Percentiles rank a stretch among this genome's conserved stretches.
Evolutionary conservation across 495 filamentous ascomycete genomes (phyloP).

Genomic region (Aspergillus leporis): DNA sequence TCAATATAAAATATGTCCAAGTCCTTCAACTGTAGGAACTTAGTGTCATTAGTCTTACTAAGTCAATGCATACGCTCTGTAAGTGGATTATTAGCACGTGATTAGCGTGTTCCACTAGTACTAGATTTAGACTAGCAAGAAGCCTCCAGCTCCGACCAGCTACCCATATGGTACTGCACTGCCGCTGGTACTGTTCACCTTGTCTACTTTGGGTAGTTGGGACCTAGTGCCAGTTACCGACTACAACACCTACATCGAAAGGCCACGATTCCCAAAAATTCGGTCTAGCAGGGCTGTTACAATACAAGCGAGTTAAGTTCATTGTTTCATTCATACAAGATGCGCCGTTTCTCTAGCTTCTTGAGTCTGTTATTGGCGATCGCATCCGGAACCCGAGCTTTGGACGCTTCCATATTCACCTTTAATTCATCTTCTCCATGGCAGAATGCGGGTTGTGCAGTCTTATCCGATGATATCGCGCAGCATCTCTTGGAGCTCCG

Average conservation of each 20-base stretch:
- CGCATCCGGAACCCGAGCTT: slow-evolving; percentile 29
- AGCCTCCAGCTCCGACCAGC: too few species aligned
- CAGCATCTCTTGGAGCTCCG: slow-evolving; percentile 56
- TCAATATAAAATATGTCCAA: too few species aligned
- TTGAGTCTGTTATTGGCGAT: slow-evolving; percentile 29
- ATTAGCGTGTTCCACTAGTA: too few species aligned
- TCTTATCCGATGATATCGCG: slow-evolving; percentile 46
- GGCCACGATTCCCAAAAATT: not conserved
- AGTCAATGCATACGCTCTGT: too few species aligned
- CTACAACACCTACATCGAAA: not conserved
- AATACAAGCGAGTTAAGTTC: not conserved
- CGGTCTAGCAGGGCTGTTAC: not conserved
- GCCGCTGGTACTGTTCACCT: too few species aligned
- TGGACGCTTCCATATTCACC: slow-evolving; percentile 40
- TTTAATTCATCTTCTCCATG: slow-evolving; percentile 22
- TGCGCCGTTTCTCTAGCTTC: slow-evolving; percentile 32
- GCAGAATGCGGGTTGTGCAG: slow-evolving; percentile 4
- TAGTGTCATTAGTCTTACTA: too few species aligned
- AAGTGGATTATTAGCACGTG: too few species aligned
- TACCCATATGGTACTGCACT: too few species aligned
- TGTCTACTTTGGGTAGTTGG: not conserved
- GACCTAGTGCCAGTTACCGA: not conserved
- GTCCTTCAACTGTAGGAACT: too few species aligned
- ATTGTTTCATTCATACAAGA: slow-evolving; percentile 17
- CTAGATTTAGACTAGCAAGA: too few species aligned